These are phyloP conservation scores for Globisporangium megalacanthum DNA, from an alignment of 352 stramenopile genomes.

Conservation along the genomic window DNA sequence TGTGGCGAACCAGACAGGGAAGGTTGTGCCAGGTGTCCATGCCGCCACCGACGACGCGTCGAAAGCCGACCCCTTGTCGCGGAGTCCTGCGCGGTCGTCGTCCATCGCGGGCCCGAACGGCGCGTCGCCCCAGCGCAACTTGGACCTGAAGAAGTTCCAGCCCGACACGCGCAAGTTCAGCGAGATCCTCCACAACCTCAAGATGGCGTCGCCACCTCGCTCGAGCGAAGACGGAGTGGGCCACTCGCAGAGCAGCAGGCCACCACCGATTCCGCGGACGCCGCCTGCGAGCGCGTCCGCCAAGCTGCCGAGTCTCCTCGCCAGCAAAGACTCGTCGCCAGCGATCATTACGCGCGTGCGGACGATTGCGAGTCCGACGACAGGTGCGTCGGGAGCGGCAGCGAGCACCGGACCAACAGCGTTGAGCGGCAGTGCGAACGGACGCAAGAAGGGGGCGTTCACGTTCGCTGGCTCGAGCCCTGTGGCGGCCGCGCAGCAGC, in stretches of 20 bases:
- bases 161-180: conserved; percentile 69
- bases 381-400: not conserved
- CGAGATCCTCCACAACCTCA: conserved; percentile 70
- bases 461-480: conserved; percentile 12
- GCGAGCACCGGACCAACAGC: not conserved
- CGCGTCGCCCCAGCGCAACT: conserved; percentile 18
- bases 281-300: conserved; percentile 14
- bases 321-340: conserved; percentile 9
- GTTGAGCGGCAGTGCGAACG: not conserved
- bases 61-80: conserved; percentile 7
- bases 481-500: conserved; percentile 15
- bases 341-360: conserved; percentile 5
- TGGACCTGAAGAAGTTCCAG: conserved; percentile 74
- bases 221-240: conserved; percentile 12
- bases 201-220: conserved; percentile 37
- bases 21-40: not conserved
- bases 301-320: conserved; percentile 12
- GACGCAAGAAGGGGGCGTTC: conserved; percentile 2
- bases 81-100: conserved; percentile 6
- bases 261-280: conserved; percentile 20
- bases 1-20: not conserved
- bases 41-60: not conserved
- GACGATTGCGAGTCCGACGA: not conserved
- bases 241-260: conserved; percentile 6
- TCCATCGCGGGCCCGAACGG: conserved; percentile 8